Conservation (phyloP, 768 basidiomycete species). For the Lanmaoa pseudosensibilis region DNA sequence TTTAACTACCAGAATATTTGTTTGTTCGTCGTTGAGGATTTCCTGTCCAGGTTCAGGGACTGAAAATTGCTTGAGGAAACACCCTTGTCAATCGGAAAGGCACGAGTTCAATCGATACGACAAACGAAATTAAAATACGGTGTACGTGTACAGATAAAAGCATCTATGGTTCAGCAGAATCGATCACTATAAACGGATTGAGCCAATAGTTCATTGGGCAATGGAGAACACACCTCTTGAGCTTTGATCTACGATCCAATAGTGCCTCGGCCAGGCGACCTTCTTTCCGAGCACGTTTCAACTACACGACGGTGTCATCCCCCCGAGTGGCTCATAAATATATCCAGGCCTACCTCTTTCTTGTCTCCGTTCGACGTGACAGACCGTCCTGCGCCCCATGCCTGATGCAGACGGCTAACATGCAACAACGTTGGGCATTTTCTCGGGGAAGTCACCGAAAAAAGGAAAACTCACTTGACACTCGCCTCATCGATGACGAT, state of each 20-base stretch:
- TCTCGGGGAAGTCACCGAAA: constrained; percentile 1
- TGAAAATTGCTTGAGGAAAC: not conserved
- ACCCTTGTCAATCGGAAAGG: not conserved
- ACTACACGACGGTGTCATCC: constrained; percentile 38
- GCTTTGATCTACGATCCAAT: constrained; percentile 75
- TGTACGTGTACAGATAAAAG: constrained; percentile 15
- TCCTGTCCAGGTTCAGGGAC: constrained; percentile 1
- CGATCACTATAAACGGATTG: constrained; percentile 38
- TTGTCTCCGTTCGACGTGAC: constrained; percentile 71
- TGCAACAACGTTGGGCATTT: constrained; percentile 2
- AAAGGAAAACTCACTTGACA: constrained; percentile 58
- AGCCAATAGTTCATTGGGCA: constrained; percentile 1
- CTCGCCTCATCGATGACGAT: constrained; percentile 67
- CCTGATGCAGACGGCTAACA: constrained; percentile 66
- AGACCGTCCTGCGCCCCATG: constrained; percentile 81
- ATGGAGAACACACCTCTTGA: constrained; percentile 64
- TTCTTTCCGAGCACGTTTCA: constrained; percentile 77
- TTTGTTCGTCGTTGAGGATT: constrained; percentile 5
- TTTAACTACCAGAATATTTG: constrained; percentile 5
- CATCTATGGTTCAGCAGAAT: constrained; percentile 38
- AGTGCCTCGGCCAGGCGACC: constrained; percentile 79
- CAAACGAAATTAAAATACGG: constrained; percentile 1
- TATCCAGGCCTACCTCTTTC: constrained; percentile 54
- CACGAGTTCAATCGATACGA: constrained; percentile 20
- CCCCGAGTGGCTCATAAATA: constrained; percentile 2